A percentile compares a stretch with the other conserved stretches of the same genome.
phyloP scores from a whole-genome alignment of 495 filamentous ascomycete genomes.

The Talaromyces proteolyticus region DNA sequence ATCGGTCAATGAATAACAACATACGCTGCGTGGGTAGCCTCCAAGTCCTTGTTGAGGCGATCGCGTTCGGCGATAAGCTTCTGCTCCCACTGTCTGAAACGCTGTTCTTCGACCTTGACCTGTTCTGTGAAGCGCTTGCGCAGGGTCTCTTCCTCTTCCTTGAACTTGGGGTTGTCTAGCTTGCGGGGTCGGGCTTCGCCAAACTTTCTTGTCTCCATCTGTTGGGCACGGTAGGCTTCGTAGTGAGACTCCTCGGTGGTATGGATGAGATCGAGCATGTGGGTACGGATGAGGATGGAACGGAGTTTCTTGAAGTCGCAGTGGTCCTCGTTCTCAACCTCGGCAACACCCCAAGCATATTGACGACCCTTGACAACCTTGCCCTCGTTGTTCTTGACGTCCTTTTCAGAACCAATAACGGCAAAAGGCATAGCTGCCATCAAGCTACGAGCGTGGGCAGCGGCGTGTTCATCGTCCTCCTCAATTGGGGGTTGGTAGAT shows the following conservation, averaged over 20 bases:
- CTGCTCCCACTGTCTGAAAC: slow-evolving; percentile 99
- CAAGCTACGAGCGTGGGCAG: slow-evolving; percentile 85
- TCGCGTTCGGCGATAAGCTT: slow-evolving; percentile 98
- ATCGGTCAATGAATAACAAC: slow-evolving; percentile 17
- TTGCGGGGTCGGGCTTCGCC: slow-evolving; percentile 95
- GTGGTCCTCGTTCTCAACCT: slow-evolving; percentile 99
- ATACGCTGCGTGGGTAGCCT: slow-evolving; percentile 90
- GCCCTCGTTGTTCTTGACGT: slow-evolving; percentile 91
- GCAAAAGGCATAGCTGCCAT: slow-evolving; percentile 98
- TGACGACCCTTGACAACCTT: slow-evolving; percentile 98
- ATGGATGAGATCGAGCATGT: slow-evolving; percentile 99
- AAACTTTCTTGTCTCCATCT: slow-evolving; percentile 99
- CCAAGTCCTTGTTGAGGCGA: slow-evolving; percentile 97
- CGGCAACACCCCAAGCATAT: slow-evolving; percentile 98
- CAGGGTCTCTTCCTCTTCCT: slow-evolving; percentile 96
- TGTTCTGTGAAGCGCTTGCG: slow-evolving; percentile 99
- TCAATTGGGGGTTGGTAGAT: slow-evolving; percentile 97
- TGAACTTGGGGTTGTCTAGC: slow-evolving; percentile 99
- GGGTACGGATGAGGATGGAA: slow-evolving; percentile 97
- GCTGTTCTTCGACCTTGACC: slow-evolving; percentile 98
- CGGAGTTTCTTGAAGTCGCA: slow-evolving; percentile 99
- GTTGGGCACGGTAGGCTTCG: slow-evolving; percentile 96
- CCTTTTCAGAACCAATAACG: slow-evolving; percentile 98
- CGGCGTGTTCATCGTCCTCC: slow-evolving; percentile 95
- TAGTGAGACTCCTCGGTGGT: slow-evolving; percentile 99